A percentile compares a stretch with the other conserved stretches of the same genome.
Conservation (phyloP, 2,329 filamentous ascomycete genomes). For the Graphilbum fragrans region DNA sequence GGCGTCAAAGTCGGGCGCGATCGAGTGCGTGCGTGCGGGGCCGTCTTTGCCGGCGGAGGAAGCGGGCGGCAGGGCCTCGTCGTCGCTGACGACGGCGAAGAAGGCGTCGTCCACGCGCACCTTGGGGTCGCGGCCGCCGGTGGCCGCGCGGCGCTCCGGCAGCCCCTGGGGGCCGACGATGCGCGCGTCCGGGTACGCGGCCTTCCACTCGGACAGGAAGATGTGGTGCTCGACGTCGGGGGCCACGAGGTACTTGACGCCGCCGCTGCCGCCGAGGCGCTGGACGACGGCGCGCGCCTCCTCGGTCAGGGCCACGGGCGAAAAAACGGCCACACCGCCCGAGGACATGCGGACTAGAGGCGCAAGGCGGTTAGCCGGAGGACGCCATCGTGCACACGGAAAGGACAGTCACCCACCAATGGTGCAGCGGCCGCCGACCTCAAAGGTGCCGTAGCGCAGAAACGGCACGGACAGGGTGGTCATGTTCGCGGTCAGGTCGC, state of each 20-base stretch:
- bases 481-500: slow-evolving; percentile 67
- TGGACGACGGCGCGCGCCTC: slow-evolving; percentile 53
- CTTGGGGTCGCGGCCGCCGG: slow-evolving; percentile 41
- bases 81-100: slow-evolving; percentile 51
- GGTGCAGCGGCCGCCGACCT: slow-evolving; percentile 78
- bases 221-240: slow-evolving; percentile 92
- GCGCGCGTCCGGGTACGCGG: slow-evolving; percentile 64
- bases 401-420: slow-evolving; percentile 64
- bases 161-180: slow-evolving; percentile 77
- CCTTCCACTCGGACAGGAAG: slow-evolving; percentile 75
- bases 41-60: slow-evolving; percentile 12
- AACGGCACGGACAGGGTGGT: slow-evolving; percentile 78
- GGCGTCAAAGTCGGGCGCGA: slow-evolving; percentile 68
- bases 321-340: slow-evolving; percentile 78
- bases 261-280: slow-evolving; percentile 43
- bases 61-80: slow-evolving; percentile 28
- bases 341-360: slow-evolving; percentile 60
- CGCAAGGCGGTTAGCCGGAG: too few relatives aligned
- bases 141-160: slow-evolving; percentile 59
- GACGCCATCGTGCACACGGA: too few relatives aligned
- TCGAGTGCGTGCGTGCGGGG: slow-evolving; percentile 17
- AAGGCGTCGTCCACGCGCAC: slow-evolving; percentile 43
- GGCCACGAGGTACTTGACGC: slow-evolving; percentile 74
- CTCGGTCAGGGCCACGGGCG: slow-evolving; percentile 69
- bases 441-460: slow-evolving; percentile 62